Base-by-base conservation (phyloP, 208 protist genomes). In the Borovskyia barvae region DNA sequence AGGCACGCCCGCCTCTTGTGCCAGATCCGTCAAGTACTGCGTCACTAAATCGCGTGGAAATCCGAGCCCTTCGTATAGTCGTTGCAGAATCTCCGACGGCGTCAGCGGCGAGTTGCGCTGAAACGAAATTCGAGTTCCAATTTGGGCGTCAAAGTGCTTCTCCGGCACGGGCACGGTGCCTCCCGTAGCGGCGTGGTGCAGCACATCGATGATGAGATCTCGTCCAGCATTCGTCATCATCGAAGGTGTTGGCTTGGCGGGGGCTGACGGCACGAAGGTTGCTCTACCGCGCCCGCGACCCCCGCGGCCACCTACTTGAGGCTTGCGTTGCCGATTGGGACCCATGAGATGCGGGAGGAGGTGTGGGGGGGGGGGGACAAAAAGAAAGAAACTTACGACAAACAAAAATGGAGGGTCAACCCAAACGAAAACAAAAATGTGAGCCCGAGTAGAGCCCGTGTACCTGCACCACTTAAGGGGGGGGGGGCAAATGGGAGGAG, bases 161-260 rank as follows among this genome's bases (percentile, higher is more conserved):
- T 92, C 83, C 7, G 90, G 71, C 46, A 95, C 85, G 6, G 85
- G 82, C 29, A 91, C 82, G 29, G 55, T 72, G 14, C 90, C 90
- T n/a, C 80, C 82, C 3, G 73, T 89, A 2, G 86, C 90, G 24
- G 85, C 86, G 70, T 95, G 90, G 33, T 92, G 85, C 36, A 95
- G 77, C 17, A 95, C 90, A 52, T 95, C 90, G 50, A 93, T 86
- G 37, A 95, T 87, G 26, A 95, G 73, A 7, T 95, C 90, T 15
- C 80, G 65, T 5, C 77, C 75, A 1, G 83, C 80, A 25, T 62
- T 75, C 39, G 84, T 82, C 22, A 93, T 85, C 75, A 92, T 82
- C 5, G 89, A 90, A 8, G 83, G 77, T 24, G 75, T 61, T 41
- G 57, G 30, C 48, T 72, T 61, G 8, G 64, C 57, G 1, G 56